A percentile compares a stretch with the other conserved stretches of the same genome.
phyloP scores from a whole-genome alignment of 148 eudicot species.

The Vaccinium myrtillus region DNA sequence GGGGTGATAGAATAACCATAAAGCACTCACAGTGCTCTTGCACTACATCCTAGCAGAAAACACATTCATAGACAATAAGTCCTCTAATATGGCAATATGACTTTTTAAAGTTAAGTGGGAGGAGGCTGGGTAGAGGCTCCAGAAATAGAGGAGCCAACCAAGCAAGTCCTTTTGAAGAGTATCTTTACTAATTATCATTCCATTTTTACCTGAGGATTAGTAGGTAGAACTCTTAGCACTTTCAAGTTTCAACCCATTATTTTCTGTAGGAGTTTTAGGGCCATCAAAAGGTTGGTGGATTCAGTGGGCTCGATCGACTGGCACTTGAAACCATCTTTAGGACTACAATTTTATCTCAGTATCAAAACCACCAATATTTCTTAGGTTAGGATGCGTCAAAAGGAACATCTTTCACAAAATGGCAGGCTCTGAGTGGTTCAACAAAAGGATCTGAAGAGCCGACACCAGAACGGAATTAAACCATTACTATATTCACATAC shows the following conservation, averaged over 20 bases:
- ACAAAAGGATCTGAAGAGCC: neutral
- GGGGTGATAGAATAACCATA: slow-evolving; percentile 12
- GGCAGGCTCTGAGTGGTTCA: no score
- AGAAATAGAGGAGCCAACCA: slow-evolving; percentile 33
- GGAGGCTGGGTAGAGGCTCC: neutral
- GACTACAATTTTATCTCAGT: neutral
- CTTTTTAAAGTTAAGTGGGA: slow-evolving; percentile 13
- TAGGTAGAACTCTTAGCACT: neutral
- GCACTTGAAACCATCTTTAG: no score
- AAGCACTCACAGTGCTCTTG: slow-evolving; percentile 6
- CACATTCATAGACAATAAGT: slow-evolving; percentile 20
- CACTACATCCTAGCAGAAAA: slow-evolving; percentile 34
- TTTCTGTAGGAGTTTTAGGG: slow-evolving; percentile 27
- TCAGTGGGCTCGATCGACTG: slow-evolving; percentile 2
- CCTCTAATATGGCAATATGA: slow-evolving; percentile 13
- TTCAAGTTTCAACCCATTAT: slow-evolving; percentile 11
- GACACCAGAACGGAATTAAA: neutral
- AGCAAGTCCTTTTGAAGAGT: slow-evolving; percentile 25
- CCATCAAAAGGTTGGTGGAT: slow-evolving; percentile 18
- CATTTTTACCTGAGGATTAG: no score
- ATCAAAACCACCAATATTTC: neutral
- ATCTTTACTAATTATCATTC: slow-evolving; percentile 4
- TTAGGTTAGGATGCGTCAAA: neutral
- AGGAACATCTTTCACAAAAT: neutral
- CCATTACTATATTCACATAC: neutral